phyloP scores from a whole-genome alignment of 352 stramenopile species.

The Globisporangium solare region DNA sequence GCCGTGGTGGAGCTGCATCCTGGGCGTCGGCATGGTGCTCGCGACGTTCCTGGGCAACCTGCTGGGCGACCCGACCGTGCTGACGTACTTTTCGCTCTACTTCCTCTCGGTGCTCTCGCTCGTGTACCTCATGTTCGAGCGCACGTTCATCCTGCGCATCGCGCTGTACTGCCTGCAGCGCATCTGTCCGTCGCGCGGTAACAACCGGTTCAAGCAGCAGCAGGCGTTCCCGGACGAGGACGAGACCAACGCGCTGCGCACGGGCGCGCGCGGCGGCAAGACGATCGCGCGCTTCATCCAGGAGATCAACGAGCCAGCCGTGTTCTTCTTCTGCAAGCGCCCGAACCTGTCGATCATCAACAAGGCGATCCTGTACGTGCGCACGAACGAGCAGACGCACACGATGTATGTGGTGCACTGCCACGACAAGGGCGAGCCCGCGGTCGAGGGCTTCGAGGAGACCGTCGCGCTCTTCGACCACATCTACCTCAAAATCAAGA shows the following conservation, averaged over 20 bases:
- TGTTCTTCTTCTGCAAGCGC: conserved; percentile 94
- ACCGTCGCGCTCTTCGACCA: conserved; percentile 89
- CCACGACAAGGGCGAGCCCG: conserved; percentile 50
- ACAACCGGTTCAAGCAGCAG: conserved; percentile 14
- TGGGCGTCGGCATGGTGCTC: conserved; percentile 80
- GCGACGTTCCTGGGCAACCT: conserved; percentile 84
- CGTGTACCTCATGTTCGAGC: conserved; percentile 88
- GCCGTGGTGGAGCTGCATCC: conserved; percentile 84
- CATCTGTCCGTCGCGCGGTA: conserved; percentile 64
- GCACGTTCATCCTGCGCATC: conserved; percentile 81
- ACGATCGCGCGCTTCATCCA: conserved; percentile 83
- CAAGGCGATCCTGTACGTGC: conserved; percentile 95
- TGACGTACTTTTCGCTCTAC: conserved; percentile 89
- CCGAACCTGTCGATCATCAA: conserved; percentile 92
- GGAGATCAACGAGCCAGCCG: conserved; percentile 85
- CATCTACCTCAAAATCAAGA: conserved; percentile 95
- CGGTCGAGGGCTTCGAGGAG: conserved; percentile 75
- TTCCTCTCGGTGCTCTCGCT: conserved; percentile 76
- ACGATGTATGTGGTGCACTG: conserved; percentile 91
- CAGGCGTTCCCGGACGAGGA: conserved; percentile 27
- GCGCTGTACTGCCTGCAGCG: conserved; percentile 75
- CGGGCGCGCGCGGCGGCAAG: conserved; percentile 74
- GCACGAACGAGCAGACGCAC: conserved; percentile 91
- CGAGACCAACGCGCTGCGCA: conserved; percentile 58
- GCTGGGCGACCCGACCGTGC: conserved; percentile 77